A percentile compares a stretch with the other conserved stretches of the same genome.
Evolutionary conservation across 2,329 filamentous ascomycete species (phyloP).

Genomic region (Sphaerulina vaccinii): DNA sequence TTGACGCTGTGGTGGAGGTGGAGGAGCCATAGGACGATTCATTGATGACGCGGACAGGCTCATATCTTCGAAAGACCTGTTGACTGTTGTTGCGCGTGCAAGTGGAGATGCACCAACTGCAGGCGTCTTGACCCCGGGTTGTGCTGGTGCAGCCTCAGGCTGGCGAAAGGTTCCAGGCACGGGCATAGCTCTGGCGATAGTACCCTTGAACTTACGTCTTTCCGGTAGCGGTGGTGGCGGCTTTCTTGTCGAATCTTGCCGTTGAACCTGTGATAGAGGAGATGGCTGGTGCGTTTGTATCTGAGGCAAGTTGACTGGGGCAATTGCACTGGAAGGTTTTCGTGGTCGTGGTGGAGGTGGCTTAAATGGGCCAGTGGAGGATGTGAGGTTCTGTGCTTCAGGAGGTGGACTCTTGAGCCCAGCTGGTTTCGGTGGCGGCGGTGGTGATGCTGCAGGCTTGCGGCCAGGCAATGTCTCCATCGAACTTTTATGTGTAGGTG

Average conservation of each 20-base stretch:
- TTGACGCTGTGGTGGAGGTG: slow-evolving; percentile 31
- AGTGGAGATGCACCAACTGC: slow-evolving; percentile 16
- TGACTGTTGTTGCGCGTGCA: slow-evolving; percentile 17
- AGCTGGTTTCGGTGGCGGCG: slow-evolving; percentile 39
- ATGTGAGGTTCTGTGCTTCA: slow-evolving; percentile 20
- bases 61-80: slow-evolving; percentile 26
- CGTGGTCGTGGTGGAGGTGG: slow-evolving; percentile 38
- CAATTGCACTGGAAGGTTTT: slow-evolving; percentile 38
- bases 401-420: slow-evolving; percentile 43
- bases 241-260: slow-evolving; percentile 33
- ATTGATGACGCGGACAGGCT: slow-evolving; percentile 18
- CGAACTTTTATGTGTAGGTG: background rate
- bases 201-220: slow-evolving; percentile 33
- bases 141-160: slow-evolving; percentile 12
- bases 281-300: slow-evolving; percentile 31
- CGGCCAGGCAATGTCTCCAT: background rate
- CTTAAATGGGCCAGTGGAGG: slow-evolving; percentile 22
- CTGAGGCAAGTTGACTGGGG: slow-evolving; percentile 23
- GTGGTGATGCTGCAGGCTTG: slow-evolving; percentile 30
- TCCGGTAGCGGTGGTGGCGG: slow-evolving; percentile 32
- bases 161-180: slow-evolving; percentile 21
- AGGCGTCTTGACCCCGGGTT: slow-evolving; percentile 11
- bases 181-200: slow-evolving; percentile 25
- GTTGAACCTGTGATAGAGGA: slow-evolving; percentile 37
- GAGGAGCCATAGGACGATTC: slow-evolving; percentile 18